phyloP scores from a whole-genome alignment of 768 basidiomycete genomes.

The Russula ochroleuca region DNA sequence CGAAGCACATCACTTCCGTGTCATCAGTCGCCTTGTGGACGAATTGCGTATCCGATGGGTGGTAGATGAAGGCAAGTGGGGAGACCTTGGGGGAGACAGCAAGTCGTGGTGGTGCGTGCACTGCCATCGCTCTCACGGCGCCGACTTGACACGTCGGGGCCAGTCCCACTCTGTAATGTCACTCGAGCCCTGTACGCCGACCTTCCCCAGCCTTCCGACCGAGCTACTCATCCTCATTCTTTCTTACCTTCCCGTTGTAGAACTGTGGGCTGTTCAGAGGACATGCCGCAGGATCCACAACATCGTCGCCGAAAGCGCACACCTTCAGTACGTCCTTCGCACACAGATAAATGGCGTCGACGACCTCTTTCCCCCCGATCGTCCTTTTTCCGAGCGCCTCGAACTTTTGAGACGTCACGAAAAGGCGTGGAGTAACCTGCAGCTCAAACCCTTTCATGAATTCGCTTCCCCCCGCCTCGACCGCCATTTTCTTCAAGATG shows the following conservation, averaged over 20 bases:
- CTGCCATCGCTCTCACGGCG: too few relatives aligned
- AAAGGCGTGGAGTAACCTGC: slow-evolving; percentile 13
- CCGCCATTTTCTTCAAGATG: slow-evolving; percentile 9
- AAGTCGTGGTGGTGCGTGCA: too few relatives aligned
- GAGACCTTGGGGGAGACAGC: too few relatives aligned
- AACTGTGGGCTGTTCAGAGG: slow-evolving; percentile 8
- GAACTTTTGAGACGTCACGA: slow-evolving; percentile 14
- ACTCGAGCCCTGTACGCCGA: not conserved
- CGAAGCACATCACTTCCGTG: too few relatives aligned
- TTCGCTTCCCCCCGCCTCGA: not conserved
- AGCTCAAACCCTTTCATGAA: not conserved
- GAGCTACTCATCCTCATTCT: slow-evolving; percentile 19
- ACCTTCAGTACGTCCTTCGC: slow-evolving; percentile 16
- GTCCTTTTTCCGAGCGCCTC: slow-evolving; percentile 16
- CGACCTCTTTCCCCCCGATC: slow-evolving; percentile 7
- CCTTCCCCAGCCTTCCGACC: slow-evolving; percentile 10
- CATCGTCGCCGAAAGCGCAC: slow-evolving; percentile 3
- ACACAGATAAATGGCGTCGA: slow-evolving; percentile 13
- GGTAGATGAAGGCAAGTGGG: too few relatives aligned
- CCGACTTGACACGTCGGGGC: too few relatives aligned
- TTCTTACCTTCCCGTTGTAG: slow-evolving; percentile 7
- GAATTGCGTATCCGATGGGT: too few relatives aligned
- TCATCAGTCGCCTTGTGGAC: not conserved
- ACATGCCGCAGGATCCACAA: slow-evolving; percentile 9
- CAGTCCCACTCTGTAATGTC: not conserved